Conservation (phyloP, 345 rosid genomes). For the Microthlaspi erraticum region DNA sequence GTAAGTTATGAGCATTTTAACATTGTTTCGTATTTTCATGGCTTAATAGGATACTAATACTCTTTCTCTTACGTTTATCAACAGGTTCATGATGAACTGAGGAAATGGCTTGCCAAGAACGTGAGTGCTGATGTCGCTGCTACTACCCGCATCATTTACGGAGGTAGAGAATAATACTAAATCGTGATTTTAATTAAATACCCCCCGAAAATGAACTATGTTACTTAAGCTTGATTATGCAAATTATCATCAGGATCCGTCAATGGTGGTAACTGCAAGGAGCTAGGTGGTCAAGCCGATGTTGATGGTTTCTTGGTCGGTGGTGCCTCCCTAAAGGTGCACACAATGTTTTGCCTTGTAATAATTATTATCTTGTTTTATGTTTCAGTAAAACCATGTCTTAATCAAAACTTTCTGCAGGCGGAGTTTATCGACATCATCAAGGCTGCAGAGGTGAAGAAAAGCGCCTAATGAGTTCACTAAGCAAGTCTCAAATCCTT, state of each 20-base stretch:
- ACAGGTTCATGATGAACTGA: conserved; percentile 79
- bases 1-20: conserved; percentile 48
- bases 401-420: too few relatives aligned
- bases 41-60: background rate
- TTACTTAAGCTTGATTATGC: conserved; percentile 1
- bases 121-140: conserved; percentile 72
- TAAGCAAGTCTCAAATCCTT: background rate
- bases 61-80: conserved; percentile 17
- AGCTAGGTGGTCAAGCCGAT: conserved; percentile 72
- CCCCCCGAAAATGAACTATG: background rate
- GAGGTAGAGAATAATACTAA: conserved; percentile 58
- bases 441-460: conserved; percentile 48
- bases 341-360: background rate
- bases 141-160: conserved; percentile 79
- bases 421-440: conserved; percentile 49
- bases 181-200: background rate
- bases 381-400: background rate
- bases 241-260: conserved; percentile 64
- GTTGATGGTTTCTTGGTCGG: conserved; percentile 94
- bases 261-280: conserved; percentile 83
- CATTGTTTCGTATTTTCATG: conserved; percentile 1
- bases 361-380: background rate
- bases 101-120: conserved; percentile 85
- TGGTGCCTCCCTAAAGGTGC: conserved; percentile 87
- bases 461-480: conserved; percentile 35